Evolutionary conservation across 495 filamentous ascomycete genomes (phyloP), one percentile per base, ranked within the genome.

Genomic region (Cairneyella variabilis): DNA sequence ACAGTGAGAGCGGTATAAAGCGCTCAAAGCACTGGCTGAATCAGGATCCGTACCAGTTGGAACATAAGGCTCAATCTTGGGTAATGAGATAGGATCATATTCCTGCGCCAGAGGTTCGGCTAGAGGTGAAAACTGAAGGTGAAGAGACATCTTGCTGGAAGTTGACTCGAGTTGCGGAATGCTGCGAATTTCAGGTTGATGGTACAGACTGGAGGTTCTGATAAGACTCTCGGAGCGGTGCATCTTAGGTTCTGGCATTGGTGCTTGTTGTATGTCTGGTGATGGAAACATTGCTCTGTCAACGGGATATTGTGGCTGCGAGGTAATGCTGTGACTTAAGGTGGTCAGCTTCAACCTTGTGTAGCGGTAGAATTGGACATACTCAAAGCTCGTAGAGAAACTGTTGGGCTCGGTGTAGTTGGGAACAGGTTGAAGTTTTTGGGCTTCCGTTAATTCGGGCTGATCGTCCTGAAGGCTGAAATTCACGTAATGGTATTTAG

Each of bases 401-500:
- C 34, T 77, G 73, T 4, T 67, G 26, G 57, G 45, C 10, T 77
- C 73, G 4, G 65, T 59, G 12, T 76, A 62, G 6, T 70, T 67
- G 7, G 74, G 60, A 0, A 60, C 58, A 5, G 68, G 66, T 36
- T 69, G 72, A 7, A 46, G 49, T 26, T 45, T 59, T 50, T 60
- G 60, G 0, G 59, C 36, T 14, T 73, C 71, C n/a, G 65, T 64
- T 4, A 71, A 51, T 5, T 78, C 76, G n/a, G 71, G 71, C 54
- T 77, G 71, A 43, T 86, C 83, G 26, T 86, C 82, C 18, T 72
- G 77, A 27, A 96, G 75, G 2, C 80, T 82, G 64, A 96, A 83
- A 64, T 92, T 89, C 39, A 93, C 89, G 64, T 98, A 98, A 64
- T 98, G 95, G 67, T 98, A 98, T 67, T 98, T 98, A 4, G 95